Evolutionary conservation across 2,329 filamentous ascomycete genomes (phyloP), one percentile per base, ranked within the genome.

Genomic region (Ophiostoma angusticollis): DNA sequence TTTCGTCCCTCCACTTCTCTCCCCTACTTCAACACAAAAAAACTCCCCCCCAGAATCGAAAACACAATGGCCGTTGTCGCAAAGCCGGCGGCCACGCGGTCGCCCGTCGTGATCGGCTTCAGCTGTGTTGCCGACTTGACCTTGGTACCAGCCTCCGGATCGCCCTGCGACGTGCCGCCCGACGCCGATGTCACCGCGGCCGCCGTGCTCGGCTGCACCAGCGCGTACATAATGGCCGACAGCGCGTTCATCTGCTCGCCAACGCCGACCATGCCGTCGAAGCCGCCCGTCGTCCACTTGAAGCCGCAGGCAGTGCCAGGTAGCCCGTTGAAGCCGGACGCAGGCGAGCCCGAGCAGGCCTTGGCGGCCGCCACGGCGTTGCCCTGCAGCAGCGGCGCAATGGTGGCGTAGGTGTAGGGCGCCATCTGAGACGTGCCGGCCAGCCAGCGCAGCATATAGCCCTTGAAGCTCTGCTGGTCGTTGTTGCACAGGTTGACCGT

Each of bases 391-490:
- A 74, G 58, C 5, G 65, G 61, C 49, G 63, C 60, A 45, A 79
- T 68, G 5, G 52, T 57, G 35, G 64, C 56, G 43, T 58, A 61
- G 1, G 67, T 71, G 46, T 65, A 63, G 1, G 74, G 69, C 1
- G 68, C 72, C 50, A 78, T 54, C 52, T 71, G 65, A 6, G 65
- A 58, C 2, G 72, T 68, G 14, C 60, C 61, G 1, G 72, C 67
- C 53, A 79, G 58, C 73, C 78, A 86, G 31, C 81, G 76, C 19
- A 73, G 59, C 19, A 84, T 63, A 55, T 84, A 85, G 9, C 78
- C 80, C 60, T 86, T 86, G 72, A 85, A 86, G 34, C 69, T 75
- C 50, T 70, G 70, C 60, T 85, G 79, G 55, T 86, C 80, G 46
- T 67, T 67, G 59, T 84, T 72, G 65, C 82, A 87, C 19, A 62